Evolutionary conservation across 164 flowering plant species (phyloP).

Genomic region (Brasenia schreberi): DNA sequence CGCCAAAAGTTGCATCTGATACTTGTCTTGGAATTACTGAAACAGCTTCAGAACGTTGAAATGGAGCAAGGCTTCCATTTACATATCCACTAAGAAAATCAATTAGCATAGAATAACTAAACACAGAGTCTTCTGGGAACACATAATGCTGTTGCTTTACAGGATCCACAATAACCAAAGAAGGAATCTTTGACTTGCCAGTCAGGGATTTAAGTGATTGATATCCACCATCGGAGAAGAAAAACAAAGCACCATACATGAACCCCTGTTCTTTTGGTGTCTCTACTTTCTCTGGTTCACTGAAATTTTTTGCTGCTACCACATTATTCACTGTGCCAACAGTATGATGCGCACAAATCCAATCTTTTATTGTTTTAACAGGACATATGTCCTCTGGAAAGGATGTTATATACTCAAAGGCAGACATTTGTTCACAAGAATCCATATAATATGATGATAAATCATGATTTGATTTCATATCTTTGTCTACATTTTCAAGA

Average conservation of each 20-base stretch:
- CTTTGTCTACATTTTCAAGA: not conserved
- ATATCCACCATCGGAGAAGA: conserved; percentile 64
- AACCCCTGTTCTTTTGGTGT: conserved; percentile 8
- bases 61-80: conserved; percentile 59
- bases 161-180: conserved; percentile 72
- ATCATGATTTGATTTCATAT: not conserved
- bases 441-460: not conserved
- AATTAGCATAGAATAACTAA: conserved; percentile 31
- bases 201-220: conserved; percentile 48
- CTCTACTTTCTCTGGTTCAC: conserved; percentile 6
- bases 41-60: conserved; percentile 40
- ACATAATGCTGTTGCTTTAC: conserved; percentile 48
- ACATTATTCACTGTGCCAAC: not conserved
- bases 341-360: not conserved
- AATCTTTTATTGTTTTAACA: not conserved
- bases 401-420: not conserved
- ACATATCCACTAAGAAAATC: conserved; percentile 41
- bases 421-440: not conserved
- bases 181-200: conserved; percentile 43
- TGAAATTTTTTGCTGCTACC: conserved; percentile 10
- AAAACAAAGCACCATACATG: conserved; percentile 40
- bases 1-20: conserved; percentile 53
- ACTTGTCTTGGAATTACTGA: conserved; percentile 24
- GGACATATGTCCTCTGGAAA: not conserved
- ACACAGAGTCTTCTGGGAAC: conserved; percentile 24